These are phyloP conservation scores for Ophiostoma tasmaniense DNA, from an alignment of 2,329 filamentous ascomycete species.

Conservation along the genomic window DNA sequence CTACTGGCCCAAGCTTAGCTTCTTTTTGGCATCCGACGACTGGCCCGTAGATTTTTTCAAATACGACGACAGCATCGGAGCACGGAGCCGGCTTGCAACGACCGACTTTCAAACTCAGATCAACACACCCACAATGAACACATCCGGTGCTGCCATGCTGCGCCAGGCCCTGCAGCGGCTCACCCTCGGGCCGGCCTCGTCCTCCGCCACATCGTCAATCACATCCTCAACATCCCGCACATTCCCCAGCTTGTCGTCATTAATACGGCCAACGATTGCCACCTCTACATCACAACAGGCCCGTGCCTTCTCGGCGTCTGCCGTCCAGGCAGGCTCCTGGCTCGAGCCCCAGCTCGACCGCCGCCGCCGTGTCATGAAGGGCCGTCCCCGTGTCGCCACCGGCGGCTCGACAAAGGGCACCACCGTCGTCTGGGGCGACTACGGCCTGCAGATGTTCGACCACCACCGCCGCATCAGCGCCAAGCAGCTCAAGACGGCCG, in stretches of 20 bases:
- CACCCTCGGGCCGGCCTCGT: conserved; percentile 27
- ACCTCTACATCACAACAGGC: conserved; percentile 28
- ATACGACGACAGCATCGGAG: neutral
- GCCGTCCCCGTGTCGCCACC: conserved; percentile 76
- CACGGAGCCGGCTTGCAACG: neutral
- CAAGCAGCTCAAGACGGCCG: conserved; percentile 76
- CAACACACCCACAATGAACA: conserved; percentile 21
- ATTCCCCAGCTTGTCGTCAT: conserved; percentile 9
- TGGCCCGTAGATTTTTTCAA: conserved; percentile 5
- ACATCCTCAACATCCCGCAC: conserved; percentile 7
- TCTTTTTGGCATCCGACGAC: neutral
- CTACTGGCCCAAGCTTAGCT: neutral
- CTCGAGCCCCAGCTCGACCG: conserved; percentile 67
- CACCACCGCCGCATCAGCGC: conserved; percentile 87
- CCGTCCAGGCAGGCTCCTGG: conserved; percentile 60
- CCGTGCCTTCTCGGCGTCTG: conserved; percentile 66
- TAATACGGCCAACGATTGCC: neutral
- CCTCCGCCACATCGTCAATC: neutral
- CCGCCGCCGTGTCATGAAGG: conserved; percentile 86
- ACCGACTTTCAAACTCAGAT: neutral
- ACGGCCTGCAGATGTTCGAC: conserved; percentile 86
- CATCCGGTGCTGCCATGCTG: conserved; percentile 33
- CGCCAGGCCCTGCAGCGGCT: conserved; percentile 44
- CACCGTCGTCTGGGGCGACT: conserved; percentile 93
- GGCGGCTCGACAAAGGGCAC: conserved; percentile 89